Evolutionary conservation across 225 moss, liverwort and hornwort genomes (phyloP).

Genomic region (Thuidium tamariscinum): DNA sequence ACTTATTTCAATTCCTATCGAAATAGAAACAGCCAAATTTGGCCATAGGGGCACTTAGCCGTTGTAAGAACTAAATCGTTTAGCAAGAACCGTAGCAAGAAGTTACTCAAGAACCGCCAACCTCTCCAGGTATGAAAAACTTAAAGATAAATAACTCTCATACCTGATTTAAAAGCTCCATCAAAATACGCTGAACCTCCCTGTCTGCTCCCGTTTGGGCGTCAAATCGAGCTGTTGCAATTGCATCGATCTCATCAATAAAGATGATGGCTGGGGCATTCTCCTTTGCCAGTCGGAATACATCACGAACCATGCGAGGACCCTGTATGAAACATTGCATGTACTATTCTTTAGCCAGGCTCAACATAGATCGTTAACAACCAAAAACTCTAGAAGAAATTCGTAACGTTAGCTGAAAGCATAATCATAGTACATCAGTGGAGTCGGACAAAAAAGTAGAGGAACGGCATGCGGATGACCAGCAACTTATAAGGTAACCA

Average conservation of each 20-base stretch:
- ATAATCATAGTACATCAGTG: background rate
- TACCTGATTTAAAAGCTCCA: conserved; percentile 90
- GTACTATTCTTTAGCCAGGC: background rate
- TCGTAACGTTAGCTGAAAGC: background rate
- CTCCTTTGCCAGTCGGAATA: conserved; percentile 88
- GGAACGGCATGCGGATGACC: background rate
- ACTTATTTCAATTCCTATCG: background rate
- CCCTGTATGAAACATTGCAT: conserved; percentile 29
- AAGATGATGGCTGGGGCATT: conserved; percentile 88
- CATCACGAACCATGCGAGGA: conserved; percentile 88
- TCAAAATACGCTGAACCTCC: conserved; percentile 82
- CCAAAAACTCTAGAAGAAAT: background rate
- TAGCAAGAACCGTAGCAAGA: background rate
- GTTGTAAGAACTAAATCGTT: background rate
- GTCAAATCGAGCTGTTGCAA: conserved; percentile 74
- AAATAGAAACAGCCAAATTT: background rate
- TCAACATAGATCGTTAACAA: background rate
- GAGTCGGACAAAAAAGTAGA: background rate
- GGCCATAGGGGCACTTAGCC: background rate
- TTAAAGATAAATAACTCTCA: background rate
- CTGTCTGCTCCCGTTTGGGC: conserved; percentile 88
- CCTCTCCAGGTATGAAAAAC: background rate
- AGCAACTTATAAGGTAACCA: background rate
- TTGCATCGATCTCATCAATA: conserved; percentile 93
- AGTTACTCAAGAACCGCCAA: background rate